Conservation (phyloP, 2,329 filamentous ascomycete species). For the Xylariaceae sp. region DNA sequence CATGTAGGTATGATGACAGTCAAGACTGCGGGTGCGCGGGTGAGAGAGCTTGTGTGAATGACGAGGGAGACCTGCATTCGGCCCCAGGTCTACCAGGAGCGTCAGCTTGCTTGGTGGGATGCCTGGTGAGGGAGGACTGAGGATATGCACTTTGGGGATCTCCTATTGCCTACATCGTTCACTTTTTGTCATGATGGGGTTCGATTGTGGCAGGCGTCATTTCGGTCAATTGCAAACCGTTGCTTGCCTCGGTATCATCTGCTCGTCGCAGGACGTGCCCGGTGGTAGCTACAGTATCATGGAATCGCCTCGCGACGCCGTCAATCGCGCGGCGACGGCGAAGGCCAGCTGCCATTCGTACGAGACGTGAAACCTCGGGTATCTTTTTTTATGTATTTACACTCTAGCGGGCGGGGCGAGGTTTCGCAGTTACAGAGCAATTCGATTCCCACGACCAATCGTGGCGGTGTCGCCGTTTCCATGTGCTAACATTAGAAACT, state of each 20-base stretch:
- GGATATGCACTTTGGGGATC: background rate
- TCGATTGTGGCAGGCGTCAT: background rate
- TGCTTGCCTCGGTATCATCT: conserved; percentile 11
- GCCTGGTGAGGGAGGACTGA: background rate
- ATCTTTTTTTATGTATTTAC: conserved; percentile 6
- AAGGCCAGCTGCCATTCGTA: conserved; percentile 12
- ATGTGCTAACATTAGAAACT: conserved; percentile 28
- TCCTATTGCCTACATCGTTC: background rate
- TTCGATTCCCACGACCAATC: background rate
- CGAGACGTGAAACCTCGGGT: conserved; percentile 14
- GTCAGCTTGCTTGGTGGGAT: background rate
- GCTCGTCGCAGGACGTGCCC: background rate
- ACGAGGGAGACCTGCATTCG: too few species aligned
- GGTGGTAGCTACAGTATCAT: background rate
- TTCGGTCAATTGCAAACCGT: conserved; percentile 6
- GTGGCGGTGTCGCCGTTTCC: conserved; percentile 23
- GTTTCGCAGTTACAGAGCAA: conserved; percentile 4
- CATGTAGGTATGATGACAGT: too few species aligned
- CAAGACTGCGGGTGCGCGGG: too few species aligned
- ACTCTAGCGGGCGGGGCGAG: conserved; percentile 9
- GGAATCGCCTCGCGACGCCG: conserved; percentile 12
- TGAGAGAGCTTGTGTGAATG: too few species aligned
- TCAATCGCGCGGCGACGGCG: conserved; percentile 1
- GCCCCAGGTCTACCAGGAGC: conserved; percentile 1
- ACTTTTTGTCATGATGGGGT: background rate